phyloP scores from a whole-genome alignment of 78 protist species.

The Pigoraptor vietnamica region DNA sequence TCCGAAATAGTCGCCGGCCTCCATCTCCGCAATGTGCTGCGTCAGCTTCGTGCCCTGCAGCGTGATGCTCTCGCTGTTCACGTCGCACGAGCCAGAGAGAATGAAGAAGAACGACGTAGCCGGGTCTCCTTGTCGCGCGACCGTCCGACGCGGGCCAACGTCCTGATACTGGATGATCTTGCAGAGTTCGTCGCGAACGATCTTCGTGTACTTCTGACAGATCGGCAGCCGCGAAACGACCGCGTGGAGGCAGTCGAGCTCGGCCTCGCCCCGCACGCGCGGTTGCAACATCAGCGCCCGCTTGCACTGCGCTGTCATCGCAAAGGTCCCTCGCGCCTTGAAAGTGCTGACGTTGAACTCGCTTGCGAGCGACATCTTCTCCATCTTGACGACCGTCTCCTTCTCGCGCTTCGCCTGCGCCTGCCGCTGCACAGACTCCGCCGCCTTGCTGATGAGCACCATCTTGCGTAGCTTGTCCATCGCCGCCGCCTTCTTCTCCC shows the following conservation, averaged over 20 bases:
- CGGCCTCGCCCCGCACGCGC: background rate
- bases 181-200: background rate
- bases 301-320: background rate
- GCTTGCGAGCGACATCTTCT: background rate
- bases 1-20: background rate
- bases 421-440: background rate
- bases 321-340: background rate
- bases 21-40: background rate
- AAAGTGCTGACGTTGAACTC: background rate
- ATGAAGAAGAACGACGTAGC: background rate
- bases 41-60: background rate
- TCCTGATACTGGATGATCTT: background rate
- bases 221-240: background rate
- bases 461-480: background rate
- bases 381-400: background rate
- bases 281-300: background rate
- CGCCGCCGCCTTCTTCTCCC: background rate
- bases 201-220: background rate
- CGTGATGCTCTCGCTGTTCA: background rate
- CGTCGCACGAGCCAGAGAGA: background rate
- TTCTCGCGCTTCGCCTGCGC: background rate
- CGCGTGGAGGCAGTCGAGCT: background rate
- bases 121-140: background rate
- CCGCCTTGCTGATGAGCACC: background rate
- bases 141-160: background rate